phyloP scores from a whole-genome alignment of 208 protist genomes.

The Leishmania turanica region DNA sequence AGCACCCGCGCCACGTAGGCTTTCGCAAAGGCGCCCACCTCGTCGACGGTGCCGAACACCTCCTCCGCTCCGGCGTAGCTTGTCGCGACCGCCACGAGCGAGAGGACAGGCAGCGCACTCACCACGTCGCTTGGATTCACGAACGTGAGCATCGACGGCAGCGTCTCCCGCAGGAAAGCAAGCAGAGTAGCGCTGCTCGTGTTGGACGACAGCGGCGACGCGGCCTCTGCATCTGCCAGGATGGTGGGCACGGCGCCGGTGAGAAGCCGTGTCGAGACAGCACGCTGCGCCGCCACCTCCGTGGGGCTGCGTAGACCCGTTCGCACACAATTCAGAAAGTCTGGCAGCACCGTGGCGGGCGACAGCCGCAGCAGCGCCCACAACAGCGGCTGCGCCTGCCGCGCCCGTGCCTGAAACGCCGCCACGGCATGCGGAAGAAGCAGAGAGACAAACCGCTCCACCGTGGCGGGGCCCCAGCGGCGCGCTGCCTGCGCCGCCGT shows the following conservation, averaged over 20 bases:
- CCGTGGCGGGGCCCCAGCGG: conserved; percentile 44
- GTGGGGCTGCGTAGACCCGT: conserved; percentile 33
- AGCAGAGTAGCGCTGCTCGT: conserved; percentile 30
- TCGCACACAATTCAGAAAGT: conserved; percentile 38
- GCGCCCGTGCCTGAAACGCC: conserved; percentile 37
- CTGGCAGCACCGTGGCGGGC: conserved; percentile 34
- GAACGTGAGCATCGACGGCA: conserved; percentile 30
- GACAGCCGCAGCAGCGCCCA: conserved; percentile 44
- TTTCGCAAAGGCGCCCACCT: conserved; percentile 19
- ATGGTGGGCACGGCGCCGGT: conserved; percentile 22
- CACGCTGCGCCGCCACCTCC: conserved; percentile 39
- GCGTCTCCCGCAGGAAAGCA: conserved; percentile 33
- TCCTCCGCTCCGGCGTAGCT: conserved; percentile 11
- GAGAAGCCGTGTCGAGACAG: conserved; percentile 35
- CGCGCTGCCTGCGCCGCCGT: background rate
- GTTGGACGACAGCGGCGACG: conserved; percentile 12
- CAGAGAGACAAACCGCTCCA: conserved; percentile 54
- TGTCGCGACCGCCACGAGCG: conserved; percentile 22
- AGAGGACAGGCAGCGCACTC: conserved; percentile 14
- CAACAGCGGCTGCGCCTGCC: conserved; percentile 25
- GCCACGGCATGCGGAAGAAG: conserved; percentile 45
- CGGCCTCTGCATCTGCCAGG: conserved; percentile 14
- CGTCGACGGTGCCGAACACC: conserved; percentile 10
- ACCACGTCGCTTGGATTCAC: conserved; percentile 37
- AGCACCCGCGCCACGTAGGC: conserved; percentile 15